phyloP scores from a whole-genome alignment of 768 basidiomycete genomes.

The Butyriboletus loyo region DNA sequence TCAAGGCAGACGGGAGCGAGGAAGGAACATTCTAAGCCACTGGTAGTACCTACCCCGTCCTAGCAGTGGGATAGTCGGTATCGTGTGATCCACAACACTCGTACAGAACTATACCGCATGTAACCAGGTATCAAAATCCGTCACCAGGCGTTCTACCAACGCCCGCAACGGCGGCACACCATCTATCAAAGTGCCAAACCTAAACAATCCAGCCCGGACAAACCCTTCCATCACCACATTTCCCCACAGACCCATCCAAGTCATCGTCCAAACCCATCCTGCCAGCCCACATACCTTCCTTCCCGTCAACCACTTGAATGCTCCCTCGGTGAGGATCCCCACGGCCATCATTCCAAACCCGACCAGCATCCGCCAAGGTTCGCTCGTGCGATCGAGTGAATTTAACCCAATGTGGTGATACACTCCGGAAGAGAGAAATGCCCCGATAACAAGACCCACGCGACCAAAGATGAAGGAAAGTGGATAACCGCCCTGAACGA shows the following conservation, averaged over 20 bases:
- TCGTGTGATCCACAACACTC: neutral
- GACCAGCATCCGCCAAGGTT: constrained; percentile 38
- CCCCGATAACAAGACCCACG: constrained; percentile 47
- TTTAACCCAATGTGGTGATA: constrained; percentile 48
- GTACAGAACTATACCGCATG: neutral
- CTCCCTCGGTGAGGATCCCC: constrained; percentile 45
- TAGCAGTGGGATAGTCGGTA: neutral
- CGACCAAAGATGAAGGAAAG: constrained; percentile 42
- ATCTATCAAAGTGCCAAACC: neutral
- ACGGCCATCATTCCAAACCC: constrained; percentile 56
- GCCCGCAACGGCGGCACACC: neutral
- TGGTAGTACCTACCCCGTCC: neutral
- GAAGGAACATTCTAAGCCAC: neutral
- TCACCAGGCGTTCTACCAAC: neutral
- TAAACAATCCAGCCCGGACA: constrained; percentile 13
- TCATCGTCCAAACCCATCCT: constrained; percentile 37
- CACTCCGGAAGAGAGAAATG: constrained; percentile 53
- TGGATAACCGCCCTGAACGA: constrained; percentile 29
- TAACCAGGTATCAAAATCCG: neutral
- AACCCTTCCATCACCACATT: constrained; percentile 22
- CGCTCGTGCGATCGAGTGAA: constrained; percentile 48
- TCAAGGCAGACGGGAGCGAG: neutral
- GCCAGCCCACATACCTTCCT: constrained; percentile 25
- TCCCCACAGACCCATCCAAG: constrained; percentile 26
- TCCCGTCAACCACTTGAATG: constrained; percentile 22